A percentile compares a stretch with the other conserved stretches of the same genome.
Conservation (phyloP, 352 stramenopile species). For the Pythium angustatum region DNA sequence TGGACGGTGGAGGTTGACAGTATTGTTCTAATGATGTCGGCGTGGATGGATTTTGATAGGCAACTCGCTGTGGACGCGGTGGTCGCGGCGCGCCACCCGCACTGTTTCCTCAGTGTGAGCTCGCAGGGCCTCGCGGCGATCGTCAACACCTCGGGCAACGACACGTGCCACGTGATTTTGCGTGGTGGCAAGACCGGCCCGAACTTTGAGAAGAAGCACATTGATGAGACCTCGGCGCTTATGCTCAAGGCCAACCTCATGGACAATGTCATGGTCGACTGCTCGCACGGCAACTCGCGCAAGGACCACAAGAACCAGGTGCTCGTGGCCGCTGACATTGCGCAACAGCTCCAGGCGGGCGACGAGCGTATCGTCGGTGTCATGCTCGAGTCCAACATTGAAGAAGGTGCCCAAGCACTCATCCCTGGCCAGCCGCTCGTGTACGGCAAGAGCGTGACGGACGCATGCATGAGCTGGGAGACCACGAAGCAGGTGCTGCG, state of each 20-base stretch:
- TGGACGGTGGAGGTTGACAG: too few relatives aligned
- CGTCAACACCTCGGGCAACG: slow-evolving; percentile 86
- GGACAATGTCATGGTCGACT: slow-evolving; percentile 91
- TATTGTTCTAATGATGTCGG: too few relatives aligned
- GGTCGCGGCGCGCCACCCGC: slow-evolving; percentile 76
- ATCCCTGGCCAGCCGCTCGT: slow-evolving; percentile 73
- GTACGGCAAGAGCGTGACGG: slow-evolving; percentile 90
- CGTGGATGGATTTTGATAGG: slow-evolving; percentile 16
- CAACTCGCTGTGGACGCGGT: slow-evolving; percentile 87
- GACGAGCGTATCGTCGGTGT: slow-evolving; percentile 83
- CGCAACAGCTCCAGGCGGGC: slow-evolving; percentile 64
- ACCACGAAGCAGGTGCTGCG: slow-evolving; percentile 70
- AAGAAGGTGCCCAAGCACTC: slow-evolving; percentile 80
- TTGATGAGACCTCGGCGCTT: slow-evolving; percentile 74
- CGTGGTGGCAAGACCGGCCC: slow-evolving; percentile 83
- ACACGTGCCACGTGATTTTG: slow-evolving; percentile 88
- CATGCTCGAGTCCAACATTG: slow-evolving; percentile 90
- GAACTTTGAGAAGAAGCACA: slow-evolving; percentile 84
- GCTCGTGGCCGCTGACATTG: slow-evolving; percentile 69
- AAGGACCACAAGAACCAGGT: slow-evolving; percentile 90
- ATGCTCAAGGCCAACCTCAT: slow-evolving; percentile 84
- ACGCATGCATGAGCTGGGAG: slow-evolving; percentile 89
- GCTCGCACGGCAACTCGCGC: slow-evolving; percentile 89
- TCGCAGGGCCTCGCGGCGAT: slow-evolving; percentile 86
- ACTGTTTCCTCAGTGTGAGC: slow-evolving; percentile 89